Conservation (phyloP, 768 basidiomycete species). For the Hebeloma cylindrosporum region DNA sequence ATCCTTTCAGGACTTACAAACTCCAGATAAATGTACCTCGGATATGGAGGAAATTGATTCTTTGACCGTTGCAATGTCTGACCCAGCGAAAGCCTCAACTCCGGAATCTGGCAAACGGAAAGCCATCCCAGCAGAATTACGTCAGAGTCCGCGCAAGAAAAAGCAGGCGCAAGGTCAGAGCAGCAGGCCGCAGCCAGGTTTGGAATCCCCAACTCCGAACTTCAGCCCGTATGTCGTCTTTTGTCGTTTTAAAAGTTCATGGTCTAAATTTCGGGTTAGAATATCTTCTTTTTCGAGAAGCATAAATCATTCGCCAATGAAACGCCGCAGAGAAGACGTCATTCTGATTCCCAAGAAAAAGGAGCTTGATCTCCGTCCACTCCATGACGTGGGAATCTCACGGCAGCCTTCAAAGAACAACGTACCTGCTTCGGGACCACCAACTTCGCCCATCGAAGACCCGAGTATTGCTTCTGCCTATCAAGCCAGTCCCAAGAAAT, state of each 20-base stretch:
- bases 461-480: constrained; percentile 16
- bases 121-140: background rate
- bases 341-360: constrained; percentile 4
- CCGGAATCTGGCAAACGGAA: constrained; percentile 11
- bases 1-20: constrained; percentile 1
- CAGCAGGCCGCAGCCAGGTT: constrained; percentile 14
- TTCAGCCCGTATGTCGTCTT: constrained; percentile 22
- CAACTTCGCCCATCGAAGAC: constrained; percentile 38
- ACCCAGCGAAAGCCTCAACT: background rate
- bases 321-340: constrained; percentile 2
- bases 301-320: background rate
- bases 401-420: constrained; percentile 6
- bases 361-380: constrained; percentile 18
- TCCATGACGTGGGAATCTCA: constrained; percentile 1
- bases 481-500: constrained; percentile 9
- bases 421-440: constrained; percentile 13
- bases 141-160: constrained; percentile 4
- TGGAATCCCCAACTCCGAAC: constrained; percentile 7
- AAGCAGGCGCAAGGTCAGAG: constrained; percentile 4
- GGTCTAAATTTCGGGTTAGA: constrained; percentile 4
- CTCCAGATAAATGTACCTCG: constrained; percentile 9
- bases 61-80: constrained; percentile 18
- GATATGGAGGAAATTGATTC: constrained; percentile 25
- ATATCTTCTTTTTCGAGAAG: constrained; percentile 20
- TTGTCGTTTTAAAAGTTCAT: background rate